Base-by-base conservation (phyloP, 495 filamentous ascomycete species). In the Penicillium ucsense region DNA sequence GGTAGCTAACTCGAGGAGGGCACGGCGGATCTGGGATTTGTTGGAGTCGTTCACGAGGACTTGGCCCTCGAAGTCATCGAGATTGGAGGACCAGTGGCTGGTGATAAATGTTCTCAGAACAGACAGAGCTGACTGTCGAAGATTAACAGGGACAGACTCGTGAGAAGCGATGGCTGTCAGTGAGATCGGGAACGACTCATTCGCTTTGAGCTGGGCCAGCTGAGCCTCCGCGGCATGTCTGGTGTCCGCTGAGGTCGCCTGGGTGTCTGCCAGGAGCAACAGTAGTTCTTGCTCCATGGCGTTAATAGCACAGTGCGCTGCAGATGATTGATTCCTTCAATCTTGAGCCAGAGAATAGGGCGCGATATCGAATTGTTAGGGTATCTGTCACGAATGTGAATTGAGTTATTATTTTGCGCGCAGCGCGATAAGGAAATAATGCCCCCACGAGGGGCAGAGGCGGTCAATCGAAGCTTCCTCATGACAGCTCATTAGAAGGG, bases 221-320 rank as follows among this genome's bases (percentile, higher is more conserved):
- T 87, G 83, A 53, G 79, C 70, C 65, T 95, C 89, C 49, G 89
- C 89, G 50, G 86, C 75, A 60, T 82, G 86, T 61, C 89, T 79
- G 11, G 83, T 79, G 40, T 73, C 78, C 54, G 86, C 79, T 28
- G 75, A 71, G 45, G 82, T 51, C 46, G 79, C 78, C 62, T 94
- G 88, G 10, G 89, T 92, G 64, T 84, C 82, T 47, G 82, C 76
- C 41, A 95, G 83, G 55, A 94, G 75, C 55, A 78, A 77, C 52
- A 89, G 78, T 53, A 95, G 78, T 66, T 88, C 79, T 70, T 90
- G 84, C 75, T 94, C 88, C 86, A 90, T 90, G 50, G 48, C 67
- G 61, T 20, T 20, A 20, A 20, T 20, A 20, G 20, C 20, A 20
- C 20, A 20, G 20, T 20, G 20, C 20, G 2, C 20, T 20, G 20